Conservation (phyloP, 2,329 filamentous ascomycete genomes). For the Trichophyton equinum region DNA sequence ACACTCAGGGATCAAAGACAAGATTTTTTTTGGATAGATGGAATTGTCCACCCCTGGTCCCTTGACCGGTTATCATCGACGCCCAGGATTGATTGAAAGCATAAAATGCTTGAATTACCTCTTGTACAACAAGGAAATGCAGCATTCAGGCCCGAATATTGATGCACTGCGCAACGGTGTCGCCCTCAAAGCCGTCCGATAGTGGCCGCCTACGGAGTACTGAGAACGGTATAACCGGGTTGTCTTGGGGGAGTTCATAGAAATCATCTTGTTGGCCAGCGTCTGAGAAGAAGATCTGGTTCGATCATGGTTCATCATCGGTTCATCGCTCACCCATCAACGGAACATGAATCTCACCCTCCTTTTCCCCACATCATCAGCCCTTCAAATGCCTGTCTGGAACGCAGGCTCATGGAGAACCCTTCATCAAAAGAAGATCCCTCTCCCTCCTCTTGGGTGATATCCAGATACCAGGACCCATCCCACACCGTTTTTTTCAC, state of each 20-base stretch:
- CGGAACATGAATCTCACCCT: not conserved
- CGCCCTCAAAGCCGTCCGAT: not conserved
- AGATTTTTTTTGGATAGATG: not conserved
- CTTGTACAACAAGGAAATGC: not conserved
- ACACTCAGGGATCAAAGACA: not conserved
- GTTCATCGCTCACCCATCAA: not conserved
- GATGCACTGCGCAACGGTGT: not conserved
- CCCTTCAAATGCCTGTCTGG: not conserved
- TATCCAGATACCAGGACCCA: too few species aligned
- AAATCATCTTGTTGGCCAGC: not conserved
- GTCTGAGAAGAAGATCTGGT: not conserved
- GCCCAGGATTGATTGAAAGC: not conserved
- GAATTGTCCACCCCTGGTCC: not conserved
- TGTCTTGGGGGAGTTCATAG: not conserved
- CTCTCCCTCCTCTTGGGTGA: not conserved
- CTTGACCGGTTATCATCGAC: slow-evolving; percentile 2
- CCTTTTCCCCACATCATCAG: not conserved
- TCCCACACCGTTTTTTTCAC: too few species aligned
- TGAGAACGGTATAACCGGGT: not conserved
- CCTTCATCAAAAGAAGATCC: not conserved
- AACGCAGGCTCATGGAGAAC: not conserved
- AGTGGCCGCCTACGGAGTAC: not conserved
- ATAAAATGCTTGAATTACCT: slow-evolving; percentile 3
- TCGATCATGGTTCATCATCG: not conserved
- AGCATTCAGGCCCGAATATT: not conserved